Base-by-base conservation (phyloP, 345 rosid genomes). In the Triadica sebifera region DNA sequence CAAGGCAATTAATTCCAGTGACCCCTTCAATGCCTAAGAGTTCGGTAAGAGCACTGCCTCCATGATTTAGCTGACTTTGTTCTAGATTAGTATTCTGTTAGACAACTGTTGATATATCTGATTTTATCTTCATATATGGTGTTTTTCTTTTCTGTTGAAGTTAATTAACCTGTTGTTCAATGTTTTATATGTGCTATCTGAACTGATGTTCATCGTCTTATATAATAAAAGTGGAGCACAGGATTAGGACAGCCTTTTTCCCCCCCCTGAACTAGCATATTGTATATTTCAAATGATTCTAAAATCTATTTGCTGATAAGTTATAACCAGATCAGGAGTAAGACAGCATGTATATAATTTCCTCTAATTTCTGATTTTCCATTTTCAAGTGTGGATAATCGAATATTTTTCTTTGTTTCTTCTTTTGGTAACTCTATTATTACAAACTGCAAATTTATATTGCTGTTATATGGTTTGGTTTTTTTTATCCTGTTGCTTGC, bases 1-100 rank as follows among this genome's bases (percentile, higher is more conserved):
- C 95, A 41, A 89, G 90, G 88, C 98, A 94, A 74, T 83, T 94
- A 66, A 94, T 88, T 76, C 98, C 97, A 1, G 89, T 94, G 80
- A 91, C 90, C 57, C 93, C 97, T 49, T 85, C 89, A 8, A 82
- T 81, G 80, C 80, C 89, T 52, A 94, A 92, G 87, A 80, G 85
- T 86, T 85, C 79, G 81, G 98, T 93, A 84, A 85, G 90, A 25
- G 52, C 52, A 39, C 53, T 41, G 25, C 63, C 39, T 61, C 38
- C 52, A 4, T 77, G 45, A n/a, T 20, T 49, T 60, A 11, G 8
- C 9, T 5, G 20, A 61, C 6, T 46, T 49, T 12, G 46, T 29
- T 47, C 19, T n/a, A 60, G 17, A 5, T 16, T 50, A 37, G 7
- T 39, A 24, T 9, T 52, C 15, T 19, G 16, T 71, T 59, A 2